phyloP scores from a whole-genome alignment of 2,329 filamentous ascomycete species.

The Colletotrichum sp. region DNA sequence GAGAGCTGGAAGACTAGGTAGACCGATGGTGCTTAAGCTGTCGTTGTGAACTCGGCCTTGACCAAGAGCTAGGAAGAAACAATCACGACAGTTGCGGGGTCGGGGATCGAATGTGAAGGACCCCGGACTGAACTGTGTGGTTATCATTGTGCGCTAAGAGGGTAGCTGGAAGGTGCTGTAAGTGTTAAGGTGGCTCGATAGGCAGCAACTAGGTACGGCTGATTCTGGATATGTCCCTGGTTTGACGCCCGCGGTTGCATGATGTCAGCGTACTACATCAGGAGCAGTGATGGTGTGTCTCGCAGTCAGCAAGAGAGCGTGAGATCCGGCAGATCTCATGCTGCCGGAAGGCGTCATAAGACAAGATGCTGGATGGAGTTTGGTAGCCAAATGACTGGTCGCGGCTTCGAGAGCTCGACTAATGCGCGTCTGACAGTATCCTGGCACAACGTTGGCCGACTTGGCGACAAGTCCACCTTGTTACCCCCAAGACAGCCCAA shows the following conservation, averaged over 20 bases:
- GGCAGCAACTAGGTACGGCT: neutral
- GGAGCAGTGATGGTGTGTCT: neutral
- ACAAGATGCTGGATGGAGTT: neutral
- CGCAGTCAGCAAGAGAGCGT: neutral
- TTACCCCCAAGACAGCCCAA: neutral
- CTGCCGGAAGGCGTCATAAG: neutral
- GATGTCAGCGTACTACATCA: neutral
- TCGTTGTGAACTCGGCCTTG: neutral
- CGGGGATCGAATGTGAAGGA: neutral
- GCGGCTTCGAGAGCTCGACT: neutral
- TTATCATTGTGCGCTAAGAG: neutral
- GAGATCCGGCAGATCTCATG: neutral
- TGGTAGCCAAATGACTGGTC: neutral
- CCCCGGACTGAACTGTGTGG: neutral
- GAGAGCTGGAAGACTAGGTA: neutral
- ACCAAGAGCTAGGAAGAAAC: neutral
- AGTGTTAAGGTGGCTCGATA: neutral
- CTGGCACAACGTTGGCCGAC: neutral
- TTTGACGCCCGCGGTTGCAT: neutral
- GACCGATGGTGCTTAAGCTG: neutral
- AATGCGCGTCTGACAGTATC: conserved; percentile 2
- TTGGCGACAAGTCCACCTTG: neutral
- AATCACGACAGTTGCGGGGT: neutral
- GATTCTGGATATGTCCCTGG: neutral
- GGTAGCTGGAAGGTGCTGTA: neutral